Percentiles rank a stretch among this genome's conserved stretches.
phyloP scores from a whole-genome alignment of 2,329 filamentous ascomycete genomes.

The Ambrosiella cleistominuta region DNA sequence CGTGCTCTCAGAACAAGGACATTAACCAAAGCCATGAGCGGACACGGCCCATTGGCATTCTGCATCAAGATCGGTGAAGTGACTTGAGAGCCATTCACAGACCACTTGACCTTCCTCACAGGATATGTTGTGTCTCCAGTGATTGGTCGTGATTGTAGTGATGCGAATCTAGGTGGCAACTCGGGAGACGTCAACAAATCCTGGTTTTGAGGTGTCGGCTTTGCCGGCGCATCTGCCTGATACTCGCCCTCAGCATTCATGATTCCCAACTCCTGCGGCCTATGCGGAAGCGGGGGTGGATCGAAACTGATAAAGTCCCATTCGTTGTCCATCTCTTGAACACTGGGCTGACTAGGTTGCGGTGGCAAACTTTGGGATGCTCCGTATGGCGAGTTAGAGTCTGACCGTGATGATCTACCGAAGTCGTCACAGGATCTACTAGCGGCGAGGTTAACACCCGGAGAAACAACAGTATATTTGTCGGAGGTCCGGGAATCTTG shows the following conservation, averaged over 20 bases:
- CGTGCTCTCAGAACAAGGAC: constrained; percentile 53
- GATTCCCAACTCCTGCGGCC: background rate
- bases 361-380: background rate
- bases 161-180: background rate
- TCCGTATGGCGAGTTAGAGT: background rate
- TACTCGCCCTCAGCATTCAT: background rate
- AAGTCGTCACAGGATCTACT: constrained; percentile 8
- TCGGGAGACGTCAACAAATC: background rate
- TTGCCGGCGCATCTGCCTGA: background rate
- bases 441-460: background rate
- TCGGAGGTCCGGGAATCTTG: constrained; percentile 1
- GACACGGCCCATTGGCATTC: constrained; percentile 88
- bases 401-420: background rate
- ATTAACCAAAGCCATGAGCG: constrained; percentile 82
- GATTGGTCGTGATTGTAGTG: constrained; percentile 8
- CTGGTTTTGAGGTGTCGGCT: background rate
- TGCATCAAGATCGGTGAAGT: constrained; percentile 80
- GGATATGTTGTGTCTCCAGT: constrained; percentile 58
- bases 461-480: constrained; percentile 2
- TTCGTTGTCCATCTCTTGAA: constrained; percentile 21
- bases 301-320: constrained; percentile 33
- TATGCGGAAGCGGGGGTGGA: background rate
- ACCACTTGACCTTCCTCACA: constrained; percentile 81
- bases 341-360: constrained; percentile 15
- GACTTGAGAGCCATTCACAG: constrained; percentile 51